phyloP scores from a whole-genome alignment of 306 rosid genomes.

The Astragalus glycyphyllos region DNA sequence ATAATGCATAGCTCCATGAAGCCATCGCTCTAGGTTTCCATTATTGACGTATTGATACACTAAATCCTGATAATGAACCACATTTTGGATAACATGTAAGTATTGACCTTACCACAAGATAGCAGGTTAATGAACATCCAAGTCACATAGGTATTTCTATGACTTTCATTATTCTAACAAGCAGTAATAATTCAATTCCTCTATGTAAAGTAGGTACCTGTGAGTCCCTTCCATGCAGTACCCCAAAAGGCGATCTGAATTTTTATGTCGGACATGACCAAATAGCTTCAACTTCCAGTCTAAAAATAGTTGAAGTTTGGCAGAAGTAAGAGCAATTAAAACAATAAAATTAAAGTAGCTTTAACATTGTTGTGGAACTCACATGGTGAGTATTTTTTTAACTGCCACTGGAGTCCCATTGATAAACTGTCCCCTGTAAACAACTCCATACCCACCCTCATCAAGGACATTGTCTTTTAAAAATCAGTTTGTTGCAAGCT shows the following conservation, averaged over 20 bases:
- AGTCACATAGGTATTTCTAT: background rate
- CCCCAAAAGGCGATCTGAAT: slow-evolving; percentile 86
- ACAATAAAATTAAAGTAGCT: background rate
- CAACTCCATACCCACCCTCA: slow-evolving; percentile 92
- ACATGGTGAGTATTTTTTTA: slow-evolving; percentile 83
- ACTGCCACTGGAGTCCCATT: slow-evolving; percentile 85
- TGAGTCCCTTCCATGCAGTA: slow-evolving; percentile 83
- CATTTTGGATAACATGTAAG: background rate
- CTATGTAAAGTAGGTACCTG: slow-evolving; percentile 50
- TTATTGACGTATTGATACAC: slow-evolving; percentile 82
- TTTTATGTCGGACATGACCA: slow-evolving; percentile 89
- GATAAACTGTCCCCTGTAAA: slow-evolving; percentile 66
- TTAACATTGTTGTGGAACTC: slow-evolving; percentile 42
- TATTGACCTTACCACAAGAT: background rate
- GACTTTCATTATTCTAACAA: slow-evolving; percentile 3
- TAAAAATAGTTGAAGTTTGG: slow-evolving; percentile 37
- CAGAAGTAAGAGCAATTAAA: slow-evolving; percentile 34
- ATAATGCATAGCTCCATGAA: slow-evolving; percentile 87
- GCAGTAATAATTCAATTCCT: slow-evolving; percentile 4
- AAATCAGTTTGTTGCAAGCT: slow-evolving; percentile 75
- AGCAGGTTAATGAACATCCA: slow-evolving; percentile 5
- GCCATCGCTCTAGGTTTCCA: slow-evolving; percentile 93
- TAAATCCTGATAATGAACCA: slow-evolving; percentile 58
- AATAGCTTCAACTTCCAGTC: slow-evolving; percentile 89
- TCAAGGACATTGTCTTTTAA: slow-evolving; percentile 73